Evolutionary conservation across 176 grass and related monocot species (phyloP), one percentile per base, ranked within the genome.

Genomic region (Pharus latifolius): DNA sequence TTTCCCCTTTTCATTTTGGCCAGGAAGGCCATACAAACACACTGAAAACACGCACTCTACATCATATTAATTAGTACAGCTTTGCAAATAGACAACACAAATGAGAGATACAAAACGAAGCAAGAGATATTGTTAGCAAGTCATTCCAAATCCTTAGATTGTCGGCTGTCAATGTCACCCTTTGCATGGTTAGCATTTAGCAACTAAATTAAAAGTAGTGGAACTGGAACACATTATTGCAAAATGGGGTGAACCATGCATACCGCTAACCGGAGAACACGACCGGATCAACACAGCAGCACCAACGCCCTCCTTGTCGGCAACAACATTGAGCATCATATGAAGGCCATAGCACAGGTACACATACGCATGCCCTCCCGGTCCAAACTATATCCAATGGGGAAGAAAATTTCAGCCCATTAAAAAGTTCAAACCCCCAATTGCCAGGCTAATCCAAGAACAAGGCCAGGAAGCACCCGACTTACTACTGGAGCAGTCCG

Each of bases 261-360:
- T 85, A 97, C 94, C 89, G 0, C 67, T 78, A 74, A 92, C 80
- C 16, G 94, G 94, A 62, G 89, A 49, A 79, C 94, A 98, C 0
- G 94, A 83, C 14, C 94, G 84, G 69, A 98, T 93, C 75, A 98
- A 65, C 50, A 98, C 94, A 49, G 89, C 94, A 30, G 94, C 83
- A 51, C 81, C 94, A 0, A 85, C 78, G 13, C 94, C 94, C 46
- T 98, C 74, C 69, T 78, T 75, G 47, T 98, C 94, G 2, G 94
- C 94, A 12, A 98, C 89, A 26, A 98, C 50, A 76, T 98, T 93
- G 63, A 93, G 94, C 94, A 98, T 98, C 84, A 93, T 90, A 67
- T 93, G 89, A 7, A 93, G 80, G n/a, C 86, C 94, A 70, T 93
- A 98, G 74, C 94, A 93, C 2, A 98, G 81, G 33, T 93, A 93